Base-by-base conservation (phyloP, 2,329 filamentous ascomycete genomes). In the Botrytis galanthina region DNA sequence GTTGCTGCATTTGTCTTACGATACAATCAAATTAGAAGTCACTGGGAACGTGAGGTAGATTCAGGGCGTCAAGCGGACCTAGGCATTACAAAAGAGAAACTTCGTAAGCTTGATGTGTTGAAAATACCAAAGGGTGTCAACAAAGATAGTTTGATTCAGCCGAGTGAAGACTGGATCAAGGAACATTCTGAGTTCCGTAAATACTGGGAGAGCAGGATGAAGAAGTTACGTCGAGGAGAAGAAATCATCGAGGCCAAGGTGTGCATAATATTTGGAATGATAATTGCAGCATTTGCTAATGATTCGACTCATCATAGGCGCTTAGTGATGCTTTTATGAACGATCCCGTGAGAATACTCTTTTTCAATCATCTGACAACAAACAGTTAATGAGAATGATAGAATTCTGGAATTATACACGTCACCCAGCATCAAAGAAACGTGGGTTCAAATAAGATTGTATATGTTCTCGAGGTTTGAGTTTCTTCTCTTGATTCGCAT, bases 11-110 rank as follows among this genome's bases (percentile, higher is more conserved):
- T n/a, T 9, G 8, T 62, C 14, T 1, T 1, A 1, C 60, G 60
- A 37, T 62, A 39, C 35, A 39, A n/a, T 16, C 1, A 0, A 0
- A n/a, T 4, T 1, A 62, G 3, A 61, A 2, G 1, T 0, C 0
- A 1, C 0, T 39, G 59, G 59, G 59, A 61, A 39, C 0, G 6
- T 46, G 0, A 0, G 20, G 18, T 46, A 46, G 2, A 1, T 46
- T 46, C 7, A 20, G 44, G 44, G 18, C 1, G 1, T 5, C 44
- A 46, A 46, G 57, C 4, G 29, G 3, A 4, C 8, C 32, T 32
- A 61, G 22, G 22, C 12, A 39, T n/a, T 26, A 39, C 35, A 42
- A 10, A 26, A n/a, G 37, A n/a, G 5, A n/a, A 62, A 29, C 0
- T n/a, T 4, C 4, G 8, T 62, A 4, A n/a, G 26, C 26, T 37